Percentiles rank a stretch among this genome's conserved stretches.
These are phyloP conservation scores for Penicillium simplicissimum DNA, from an alignment of 495 filamentous ascomycete species.

Conservation along the genomic window DNA sequence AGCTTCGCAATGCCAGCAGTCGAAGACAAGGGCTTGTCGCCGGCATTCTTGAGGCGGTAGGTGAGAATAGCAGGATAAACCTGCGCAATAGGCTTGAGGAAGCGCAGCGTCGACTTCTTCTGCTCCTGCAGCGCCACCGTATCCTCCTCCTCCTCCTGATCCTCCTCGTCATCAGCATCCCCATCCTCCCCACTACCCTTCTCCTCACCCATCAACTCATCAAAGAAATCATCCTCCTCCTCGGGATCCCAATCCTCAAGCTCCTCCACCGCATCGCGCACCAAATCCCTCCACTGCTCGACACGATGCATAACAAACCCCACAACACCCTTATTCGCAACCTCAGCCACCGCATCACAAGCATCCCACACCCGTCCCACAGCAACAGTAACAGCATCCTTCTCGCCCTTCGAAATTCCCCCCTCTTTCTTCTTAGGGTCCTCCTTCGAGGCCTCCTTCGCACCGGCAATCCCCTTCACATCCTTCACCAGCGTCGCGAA, in stretches of 20 bases:
- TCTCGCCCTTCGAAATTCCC: conserved; percentile 35
- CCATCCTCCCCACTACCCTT: conserved; percentile 44
- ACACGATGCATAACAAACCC: conserved; percentile 61
- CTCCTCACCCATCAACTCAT: conserved; percentile 41
- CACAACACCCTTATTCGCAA: conserved; percentile 64
- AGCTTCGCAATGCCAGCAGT: conserved; percentile 23
- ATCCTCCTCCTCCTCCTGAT: conserved; percentile 1
- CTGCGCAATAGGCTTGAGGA: conserved; percentile 46
- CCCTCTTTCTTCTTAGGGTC: conserved; percentile 24
- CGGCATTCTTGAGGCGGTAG: conserved; percentile 37
- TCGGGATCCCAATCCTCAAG: conserved; percentile 84
- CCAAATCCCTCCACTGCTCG: conserved; percentile 65
- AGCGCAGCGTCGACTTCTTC: conserved; percentile 41
- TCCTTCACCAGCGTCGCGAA: conserved; percentile 38
- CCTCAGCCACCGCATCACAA: conserved; percentile 67
- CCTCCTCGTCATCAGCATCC: conserved; percentile 35
- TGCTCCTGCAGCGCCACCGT: conserved; percentile 35
- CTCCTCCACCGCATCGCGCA: conserved; percentile 81
- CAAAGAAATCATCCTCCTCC: conserved; percentile 54
- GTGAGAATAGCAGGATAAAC: conserved; percentile 42
- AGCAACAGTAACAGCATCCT: conserved; percentile 41
- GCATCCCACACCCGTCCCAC: conserved; percentile 58
- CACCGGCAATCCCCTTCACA: conserved; percentile 32
- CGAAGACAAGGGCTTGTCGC: conserved; percentile 18
- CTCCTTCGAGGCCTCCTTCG: conserved; percentile 24